phyloP scores from a whole-genome alignment of 257 asterid genomes.

The Solanum infundibuliforme region DNA sequence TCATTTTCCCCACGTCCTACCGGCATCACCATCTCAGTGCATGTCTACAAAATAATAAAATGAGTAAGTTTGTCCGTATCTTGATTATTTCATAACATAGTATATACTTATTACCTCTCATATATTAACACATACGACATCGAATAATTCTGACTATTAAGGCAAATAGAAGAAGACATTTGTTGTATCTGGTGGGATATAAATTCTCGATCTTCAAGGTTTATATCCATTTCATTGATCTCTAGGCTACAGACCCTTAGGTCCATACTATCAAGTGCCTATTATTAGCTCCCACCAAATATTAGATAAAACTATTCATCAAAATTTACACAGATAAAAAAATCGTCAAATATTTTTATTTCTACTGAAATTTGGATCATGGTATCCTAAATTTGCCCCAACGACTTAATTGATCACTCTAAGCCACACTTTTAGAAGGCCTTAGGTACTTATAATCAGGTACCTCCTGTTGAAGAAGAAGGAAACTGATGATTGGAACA shows the following conservation, averaged over 20 bases:
- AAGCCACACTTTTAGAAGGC: neutral
- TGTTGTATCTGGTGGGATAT: neutral
- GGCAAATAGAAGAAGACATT: neutral
- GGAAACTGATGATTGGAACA: too few relatives aligned
- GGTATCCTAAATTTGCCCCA: neutral
- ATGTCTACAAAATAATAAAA: slow-evolving; percentile 9
- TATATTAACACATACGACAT: too few relatives aligned
- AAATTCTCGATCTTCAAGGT: neutral
- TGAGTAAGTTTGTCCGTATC: neutral
- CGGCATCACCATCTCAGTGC: slow-evolving; percentile 38
- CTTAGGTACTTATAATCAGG: neutral
- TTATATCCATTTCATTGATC: neutral
- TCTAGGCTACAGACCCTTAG: neutral
- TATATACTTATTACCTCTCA: neutral
- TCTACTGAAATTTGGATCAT: neutral
- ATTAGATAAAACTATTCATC: neutral
- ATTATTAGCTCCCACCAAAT: neutral
- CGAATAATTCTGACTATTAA: neutral
- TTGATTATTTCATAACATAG: neutral
- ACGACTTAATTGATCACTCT: neutral
- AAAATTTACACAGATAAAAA: neutral
- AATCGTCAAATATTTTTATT: neutral
- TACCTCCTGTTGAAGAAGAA: neutral
- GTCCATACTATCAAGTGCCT: neutral
- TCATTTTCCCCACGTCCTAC: slow-evolving; percentile 16